A percentile compares a stretch with the other conserved stretches of the same genome.
Conservation (phyloP, 306 rosid genomes). For the Purshia tridentata region DNA sequence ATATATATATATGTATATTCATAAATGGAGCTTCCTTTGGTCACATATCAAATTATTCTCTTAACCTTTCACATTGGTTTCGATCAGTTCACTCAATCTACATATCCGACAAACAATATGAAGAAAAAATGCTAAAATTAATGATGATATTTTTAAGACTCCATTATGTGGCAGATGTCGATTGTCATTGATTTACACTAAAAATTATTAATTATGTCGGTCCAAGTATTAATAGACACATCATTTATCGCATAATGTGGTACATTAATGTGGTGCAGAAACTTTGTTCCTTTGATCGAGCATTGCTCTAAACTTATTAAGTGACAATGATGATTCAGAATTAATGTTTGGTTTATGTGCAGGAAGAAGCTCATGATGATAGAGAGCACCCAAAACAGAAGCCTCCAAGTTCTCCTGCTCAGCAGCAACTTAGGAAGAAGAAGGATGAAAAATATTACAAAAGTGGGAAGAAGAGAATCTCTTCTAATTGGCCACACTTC, state of each 20-base stretch:
- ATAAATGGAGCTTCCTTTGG: neutral
- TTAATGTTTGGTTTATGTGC: constrained; percentile 16
- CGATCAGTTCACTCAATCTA: constrained; percentile 15
- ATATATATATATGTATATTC: too few relatives aligned
- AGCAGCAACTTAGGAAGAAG: constrained; percentile 36
- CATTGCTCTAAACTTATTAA: too few relatives aligned
- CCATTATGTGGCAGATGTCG: too few relatives aligned
- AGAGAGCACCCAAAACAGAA: constrained; percentile 17
- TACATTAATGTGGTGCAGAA: too few relatives aligned
- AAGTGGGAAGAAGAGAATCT: constrained; percentile 39
- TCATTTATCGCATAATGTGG: too few relatives aligned
- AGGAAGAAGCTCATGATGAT: constrained; percentile 43
- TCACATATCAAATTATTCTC: constrained; percentile 22
- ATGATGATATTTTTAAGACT: too few relatives aligned
- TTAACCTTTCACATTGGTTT: constrained; percentile 5
- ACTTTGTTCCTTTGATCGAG: too few relatives aligned
- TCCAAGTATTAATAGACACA: too few relatives aligned
- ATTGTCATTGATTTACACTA: too few relatives aligned
- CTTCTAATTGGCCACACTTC: constrained; percentile 59
- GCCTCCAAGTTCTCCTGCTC: constrained; percentile 25
- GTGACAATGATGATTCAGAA: neutral
- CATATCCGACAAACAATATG: neutral
- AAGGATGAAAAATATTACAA: constrained; percentile 44
- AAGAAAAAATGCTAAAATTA: too few relatives aligned
- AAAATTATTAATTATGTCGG: too few relatives aligned